Evolutionary conservation across 2,329 filamentous ascomycete genomes (phyloP), one percentile per base, ranked within the genome.

Genomic region (Dactylellina parvicollis): DNA sequence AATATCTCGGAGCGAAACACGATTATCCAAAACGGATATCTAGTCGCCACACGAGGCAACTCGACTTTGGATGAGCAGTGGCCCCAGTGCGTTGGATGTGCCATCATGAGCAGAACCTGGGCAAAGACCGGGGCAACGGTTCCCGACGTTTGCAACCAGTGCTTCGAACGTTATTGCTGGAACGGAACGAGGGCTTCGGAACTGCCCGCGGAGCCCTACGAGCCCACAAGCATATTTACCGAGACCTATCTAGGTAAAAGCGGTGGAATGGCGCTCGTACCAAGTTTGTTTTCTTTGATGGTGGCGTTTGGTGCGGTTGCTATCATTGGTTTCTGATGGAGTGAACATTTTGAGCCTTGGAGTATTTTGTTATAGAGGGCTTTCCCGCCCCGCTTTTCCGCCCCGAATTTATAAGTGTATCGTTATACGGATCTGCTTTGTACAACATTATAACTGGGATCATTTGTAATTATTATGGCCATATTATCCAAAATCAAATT

Each of bases 161-260:
- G 95, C 82, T 98, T 97, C 81, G 76, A 83, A 10, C 81, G 83
- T 18, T 97, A 97, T 83, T 99, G 95, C 85, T 99, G 95, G 95
- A 87, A 97, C 80, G 95, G 95, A n/a, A 91, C 86, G 0, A 67
- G 82, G 4, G 81, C 85, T 42, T 80, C 78, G 40, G 82, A 81
- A 0, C 76, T 60, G 18, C 75, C 70, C 4, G 79, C 80, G 0
- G 73, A 77, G 1, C 69, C 75, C 0, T 87, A 85, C 70, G 79
- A 82, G 20, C 85, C 86, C 0, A 57, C 70, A 1, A 36, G 32
- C 18, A 38, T 59, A 4, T 64, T 76, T 22, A 22, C 59, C 8
- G 24, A 38, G n/a, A 9, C 42, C 3, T 42, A 59, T 40, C 12
- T 50, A 5, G 18, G 50, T n/a, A 67, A 67, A 32, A 67, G 59